Evolutionary conservation across 2,329 filamentous ascomycete genomes (phyloP).

Genomic region (Colletotrichum kahawae): DNA sequence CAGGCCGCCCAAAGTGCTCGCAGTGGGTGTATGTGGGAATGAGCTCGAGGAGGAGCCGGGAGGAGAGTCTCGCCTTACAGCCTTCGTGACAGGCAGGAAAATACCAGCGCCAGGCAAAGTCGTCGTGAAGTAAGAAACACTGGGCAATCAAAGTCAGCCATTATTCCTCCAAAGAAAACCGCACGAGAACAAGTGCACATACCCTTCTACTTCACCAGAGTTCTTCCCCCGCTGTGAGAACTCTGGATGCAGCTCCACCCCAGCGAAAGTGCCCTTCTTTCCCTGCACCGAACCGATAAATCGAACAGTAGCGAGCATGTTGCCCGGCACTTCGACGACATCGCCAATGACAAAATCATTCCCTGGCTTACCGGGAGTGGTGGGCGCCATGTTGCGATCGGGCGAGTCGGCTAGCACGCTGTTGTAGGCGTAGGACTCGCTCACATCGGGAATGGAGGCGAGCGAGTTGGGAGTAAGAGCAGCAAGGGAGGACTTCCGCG

Average conservation of each 20-base stretch:
- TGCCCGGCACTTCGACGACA: slow-evolving; percentile 87
- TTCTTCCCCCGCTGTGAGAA: slow-evolving; percentile 91
- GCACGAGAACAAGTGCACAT: slow-evolving; percentile 36
- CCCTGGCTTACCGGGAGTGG: slow-evolving; percentile 58
- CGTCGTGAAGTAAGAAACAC: slow-evolving; percentile 81
- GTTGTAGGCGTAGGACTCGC: slow-evolving; percentile 65
- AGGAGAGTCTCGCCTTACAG: slow-evolving; percentile 68
- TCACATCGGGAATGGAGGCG: slow-evolving; percentile 70
- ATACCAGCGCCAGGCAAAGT: slow-evolving; percentile 83
- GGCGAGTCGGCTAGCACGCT: slow-evolving; percentile 54
- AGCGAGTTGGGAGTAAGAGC: slow-evolving; percentile 69
- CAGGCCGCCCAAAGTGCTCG: slow-evolving; percentile 62
- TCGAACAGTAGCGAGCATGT: slow-evolving; percentile 88
- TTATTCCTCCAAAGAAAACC: not conserved
- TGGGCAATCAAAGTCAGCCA: slow-evolving; percentile 36
- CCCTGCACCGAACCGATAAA: slow-evolving; percentile 87
- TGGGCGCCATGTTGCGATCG: slow-evolving; percentile 55
- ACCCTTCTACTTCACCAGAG: slow-evolving; percentile 95
- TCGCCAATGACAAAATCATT: slow-evolving; percentile 76
- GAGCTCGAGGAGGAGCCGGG: slow-evolving; percentile 52
- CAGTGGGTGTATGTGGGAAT: slow-evolving; percentile 71
- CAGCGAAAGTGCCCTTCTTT: slow-evolving; percentile 90
- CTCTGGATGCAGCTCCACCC: slow-evolving; percentile 84
- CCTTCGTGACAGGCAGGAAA: slow-evolving; percentile 87
- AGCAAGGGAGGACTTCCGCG: slow-evolving; percentile 74